Evolutionary conservation across 148 eudicot species (phyloP), one percentile per base, ranked within the genome.

Genomic region (Vaccinium macrocarpon): DNA sequence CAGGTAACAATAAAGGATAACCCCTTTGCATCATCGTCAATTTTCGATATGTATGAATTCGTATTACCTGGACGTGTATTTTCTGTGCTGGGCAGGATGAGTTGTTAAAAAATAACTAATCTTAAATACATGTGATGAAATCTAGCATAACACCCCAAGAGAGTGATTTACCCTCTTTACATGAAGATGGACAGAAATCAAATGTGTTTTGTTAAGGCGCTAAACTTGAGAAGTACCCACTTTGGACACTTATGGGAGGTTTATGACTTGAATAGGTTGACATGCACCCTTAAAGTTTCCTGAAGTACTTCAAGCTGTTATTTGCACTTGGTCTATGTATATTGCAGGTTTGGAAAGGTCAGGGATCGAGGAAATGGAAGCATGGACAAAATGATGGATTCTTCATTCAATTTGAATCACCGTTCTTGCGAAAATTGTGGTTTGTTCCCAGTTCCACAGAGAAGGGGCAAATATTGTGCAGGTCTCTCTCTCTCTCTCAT

Each of bases 321-420:
- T 16, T 27, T 70, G 6, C 19, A 52, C 74, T n/a, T 4, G 8
- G 56, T 53, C 80, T 78, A 8, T 52, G 14, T 88, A 52, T 83
- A n/a, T 74, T 81, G 62, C 87, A 97, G 99, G 95, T 97, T 16
- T 97, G 99, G 99, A 95, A 95, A 90, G 99, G 99, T 38, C 96
- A 92, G 88, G 99, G 99, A 86, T 93, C 94, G 62, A 90, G 98
- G 88, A 97, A 97, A 92, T 97, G 99, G 99, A 97, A 90, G 86
- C 93, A 97, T 90, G 99, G 97, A 80, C 97, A 92, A 80, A 85
- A 57, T 86, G 99, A 97, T 89, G 99, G 99, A 75, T 88, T 97
- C 89, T 97, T 97, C 84, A 87, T 97, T 85, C 98, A 97, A 89
- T 95, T 97, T 86, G 99, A 97, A 88, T 89, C 94, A 46, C 95